Conservation (phyloP, 2,329 filamentous ascomycete species). For the Westerdykella ornata region DNA sequence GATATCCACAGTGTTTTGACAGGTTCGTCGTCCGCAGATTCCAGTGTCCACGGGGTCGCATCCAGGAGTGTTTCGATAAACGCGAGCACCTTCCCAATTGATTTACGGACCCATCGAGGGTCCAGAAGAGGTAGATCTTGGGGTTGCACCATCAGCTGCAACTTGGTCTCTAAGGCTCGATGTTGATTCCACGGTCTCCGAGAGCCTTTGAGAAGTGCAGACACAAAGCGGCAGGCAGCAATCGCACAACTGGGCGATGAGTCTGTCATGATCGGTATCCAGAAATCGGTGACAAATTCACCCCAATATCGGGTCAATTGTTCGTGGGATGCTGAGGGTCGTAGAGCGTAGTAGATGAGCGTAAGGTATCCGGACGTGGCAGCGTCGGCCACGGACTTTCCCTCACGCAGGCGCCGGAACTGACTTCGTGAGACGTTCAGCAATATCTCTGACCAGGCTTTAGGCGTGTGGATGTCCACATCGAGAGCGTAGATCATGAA, state of each 20-base stretch:
- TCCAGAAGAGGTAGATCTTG: slow-evolving; percentile 82
- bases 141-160: slow-evolving; percentile 42
- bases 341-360: slow-evolving; percentile 46
- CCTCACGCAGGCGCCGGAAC: slow-evolving; percentile 48
- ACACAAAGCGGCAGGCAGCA: slow-evolving; percentile 56
- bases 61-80: slow-evolving; percentile 51
- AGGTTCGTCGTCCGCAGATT: slow-evolving; percentile 36
- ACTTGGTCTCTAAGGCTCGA: slow-evolving; percentile 55
- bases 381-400: slow-evolving; percentile 55
- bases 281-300: slow-evolving; percentile 59
- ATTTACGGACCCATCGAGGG: slow-evolving; percentile 77
- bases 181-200: slow-evolving; percentile 66
- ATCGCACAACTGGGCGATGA: slow-evolving; percentile 16
- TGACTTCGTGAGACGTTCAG: slow-evolving; percentile 23
- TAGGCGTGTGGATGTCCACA: slow-evolving; percentile 52
- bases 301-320: slow-evolving; percentile 76
- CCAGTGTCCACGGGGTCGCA: slow-evolving; percentile 42
- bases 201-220: slow-evolving; percentile 59
- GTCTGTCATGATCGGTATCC: slow-evolving; percentile 37
- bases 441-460: slow-evolving; percentile 36
- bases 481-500: slow-evolving; percentile 70
- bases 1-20: slow-evolving; percentile 57
- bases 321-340: slow-evolving; percentile 58
- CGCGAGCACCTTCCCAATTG: slow-evolving; percentile 58
- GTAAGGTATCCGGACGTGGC: slow-evolving; percentile 67